Evolutionary conservation across 805 yeast species (phyloP).

Genomic region (Grigorovia yakushimaensis): DNA sequence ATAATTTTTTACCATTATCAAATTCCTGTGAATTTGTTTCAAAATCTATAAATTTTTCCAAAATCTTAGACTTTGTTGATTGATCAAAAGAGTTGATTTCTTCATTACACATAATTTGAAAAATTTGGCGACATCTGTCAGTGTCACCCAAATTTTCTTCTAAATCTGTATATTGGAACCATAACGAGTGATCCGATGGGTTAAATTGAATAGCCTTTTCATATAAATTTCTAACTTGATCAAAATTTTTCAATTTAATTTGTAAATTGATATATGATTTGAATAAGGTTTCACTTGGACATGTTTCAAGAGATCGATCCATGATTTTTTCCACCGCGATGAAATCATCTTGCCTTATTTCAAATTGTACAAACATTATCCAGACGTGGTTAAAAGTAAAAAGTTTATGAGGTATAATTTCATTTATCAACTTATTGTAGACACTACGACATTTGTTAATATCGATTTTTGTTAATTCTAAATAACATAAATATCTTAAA

Average conservation of each 20-base stretch:
- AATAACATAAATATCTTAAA: conserved; percentile 54
- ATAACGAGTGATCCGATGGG: conserved; percentile 26
- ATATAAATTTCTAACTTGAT: conserved; percentile 63
- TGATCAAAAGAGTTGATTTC: conserved; percentile 14
- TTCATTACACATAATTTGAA: conserved; percentile 36
- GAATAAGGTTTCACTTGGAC: conserved; percentile 51
- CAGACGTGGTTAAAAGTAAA: conserved; percentile 70
- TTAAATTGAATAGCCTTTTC: conserved; percentile 40
- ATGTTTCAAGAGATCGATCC: conserved; percentile 63
- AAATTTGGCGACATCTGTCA: conserved; percentile 58
- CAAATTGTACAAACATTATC: conserved; percentile 63
- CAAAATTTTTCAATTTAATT: conserved; percentile 61
- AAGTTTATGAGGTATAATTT: conserved; percentile 42
- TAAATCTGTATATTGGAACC: conserved; percentile 59
- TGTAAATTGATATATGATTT: conserved; percentile 62
- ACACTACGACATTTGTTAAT: conserved; percentile 37
- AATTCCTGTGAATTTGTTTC: conserved; percentile 49
- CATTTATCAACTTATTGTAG: conserved; percentile 40
- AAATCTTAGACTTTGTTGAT: conserved; percentile 19
- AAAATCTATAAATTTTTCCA: conserved; percentile 41
- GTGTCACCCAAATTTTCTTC: conserved; percentile 61
- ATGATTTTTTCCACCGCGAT: conserved; percentile 52
- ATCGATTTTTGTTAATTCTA: conserved; percentile 42
- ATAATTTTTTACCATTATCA: conserved; percentile 43
- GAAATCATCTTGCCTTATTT: conserved; percentile 50